These are phyloP conservation scores for Phytophthora hybrid DNA, from an alignment of 352 stramenopile species.

Conservation along the genomic window DNA sequence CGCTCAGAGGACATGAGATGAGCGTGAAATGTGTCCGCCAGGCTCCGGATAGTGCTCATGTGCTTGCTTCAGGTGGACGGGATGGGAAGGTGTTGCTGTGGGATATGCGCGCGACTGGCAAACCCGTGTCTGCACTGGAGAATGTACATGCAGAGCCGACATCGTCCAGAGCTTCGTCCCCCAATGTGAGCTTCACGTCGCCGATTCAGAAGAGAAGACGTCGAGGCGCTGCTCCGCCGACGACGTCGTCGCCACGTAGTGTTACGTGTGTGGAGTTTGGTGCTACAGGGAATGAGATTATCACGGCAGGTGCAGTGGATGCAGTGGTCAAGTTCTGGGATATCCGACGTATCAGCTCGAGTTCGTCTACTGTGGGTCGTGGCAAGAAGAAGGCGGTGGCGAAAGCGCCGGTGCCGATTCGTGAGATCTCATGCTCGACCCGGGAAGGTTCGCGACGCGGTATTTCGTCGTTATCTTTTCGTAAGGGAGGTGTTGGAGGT, in stretches of 20 bases:
- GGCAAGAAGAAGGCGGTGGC: conserved; percentile 31
- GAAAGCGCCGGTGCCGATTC: conserved; percentile 31
- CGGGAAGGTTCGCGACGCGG: conserved; percentile 47
- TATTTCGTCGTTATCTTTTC: conserved; percentile 65
- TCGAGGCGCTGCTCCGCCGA: conserved; percentile 29
- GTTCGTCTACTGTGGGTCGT: conserved; percentile 3
- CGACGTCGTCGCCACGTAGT: conserved; percentile 49
- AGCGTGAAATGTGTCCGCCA: conserved; percentile 84
- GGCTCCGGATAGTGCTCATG: conserved; percentile 31
- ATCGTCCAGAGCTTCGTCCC: conserved; percentile 15
- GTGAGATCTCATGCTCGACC: conserved; percentile 54
- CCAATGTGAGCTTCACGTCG: conserved; percentile 43
- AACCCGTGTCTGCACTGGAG: conserved; percentile 40
- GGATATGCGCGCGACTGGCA: conserved; percentile 49
- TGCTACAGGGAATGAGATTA: conserved; percentile 47
- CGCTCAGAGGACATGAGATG: conserved; percentile 62
- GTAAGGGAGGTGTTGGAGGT: conserved; percentile 32
- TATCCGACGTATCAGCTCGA: conserved; percentile 44
- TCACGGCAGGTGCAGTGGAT: conserved; percentile 68
- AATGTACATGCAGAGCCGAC: conserved; percentile 48
- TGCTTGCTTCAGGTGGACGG: conserved; percentile 67
- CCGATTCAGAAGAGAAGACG: conserved; percentile 39
- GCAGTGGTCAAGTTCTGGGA: conserved; percentile 80
- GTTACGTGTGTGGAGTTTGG: conserved; percentile 81
- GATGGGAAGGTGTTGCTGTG: conserved; percentile 74